Percentiles rank a stretch among this genome's conserved stretches.
Conservation (phyloP, 139 green algal genomes). For the Tetradesmus lagerheimii region DNA sequence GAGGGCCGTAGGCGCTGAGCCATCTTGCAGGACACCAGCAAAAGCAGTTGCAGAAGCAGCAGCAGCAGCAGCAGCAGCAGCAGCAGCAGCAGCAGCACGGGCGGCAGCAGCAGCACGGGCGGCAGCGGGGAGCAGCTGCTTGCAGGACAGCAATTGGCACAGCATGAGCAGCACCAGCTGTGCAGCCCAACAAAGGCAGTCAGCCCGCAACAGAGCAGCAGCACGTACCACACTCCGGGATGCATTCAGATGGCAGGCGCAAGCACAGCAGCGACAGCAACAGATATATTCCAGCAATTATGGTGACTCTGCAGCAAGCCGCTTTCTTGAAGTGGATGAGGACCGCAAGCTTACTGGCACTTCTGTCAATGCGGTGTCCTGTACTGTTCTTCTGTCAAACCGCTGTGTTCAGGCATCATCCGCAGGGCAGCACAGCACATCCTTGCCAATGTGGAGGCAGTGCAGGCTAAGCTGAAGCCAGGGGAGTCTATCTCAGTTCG, state of each 20-base stretch:
- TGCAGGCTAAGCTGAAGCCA: conserved; percentile 63
- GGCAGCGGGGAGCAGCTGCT: neutral
- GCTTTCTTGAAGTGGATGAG: no score
- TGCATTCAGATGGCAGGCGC: no score
- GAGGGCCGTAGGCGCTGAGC: neutral
- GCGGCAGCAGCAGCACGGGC: no score
- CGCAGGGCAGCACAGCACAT: conserved; percentile 69
- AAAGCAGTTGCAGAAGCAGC: neutral
- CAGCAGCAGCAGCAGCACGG: neutral
- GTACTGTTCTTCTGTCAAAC: neutral
- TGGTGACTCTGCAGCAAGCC: neutral
- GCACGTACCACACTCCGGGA: no score
- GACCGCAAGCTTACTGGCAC: no score
- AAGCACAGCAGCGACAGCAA: no score
- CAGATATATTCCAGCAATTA: neutral
- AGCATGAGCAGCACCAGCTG: neutral
- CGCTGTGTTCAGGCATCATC: conserved; percentile 63
- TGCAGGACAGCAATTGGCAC: neutral
- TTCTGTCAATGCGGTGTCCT: neutral
- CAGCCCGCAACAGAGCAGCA: neutral
- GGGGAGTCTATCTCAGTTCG: conserved; percentile 65
- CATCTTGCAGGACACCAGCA: conserved; percentile 20
- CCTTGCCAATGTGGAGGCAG: conserved; percentile 56
- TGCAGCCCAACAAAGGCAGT: no score
- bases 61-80: neutral